Evolutionary conservation across 305 asterid species (phyloP), one percentile per base, ranked within the genome.

Genomic region (Lippia alba): DNA sequence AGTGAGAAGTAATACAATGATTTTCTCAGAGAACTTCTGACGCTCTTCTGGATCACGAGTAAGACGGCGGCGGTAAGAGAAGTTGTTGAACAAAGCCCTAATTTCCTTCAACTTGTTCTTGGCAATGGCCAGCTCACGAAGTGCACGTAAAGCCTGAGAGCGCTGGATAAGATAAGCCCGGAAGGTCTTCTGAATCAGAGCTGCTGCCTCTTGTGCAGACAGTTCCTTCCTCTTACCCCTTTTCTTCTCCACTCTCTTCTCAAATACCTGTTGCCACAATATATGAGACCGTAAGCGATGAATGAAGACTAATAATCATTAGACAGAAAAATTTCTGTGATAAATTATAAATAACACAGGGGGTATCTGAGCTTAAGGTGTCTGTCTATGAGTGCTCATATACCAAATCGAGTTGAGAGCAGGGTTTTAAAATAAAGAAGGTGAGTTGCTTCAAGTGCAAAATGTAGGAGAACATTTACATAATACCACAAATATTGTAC

Each of bases 101-200:
- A 94, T 59, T 78, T 94, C 98, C 96, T 92, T 94, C 79, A 94
- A 75, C 87, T 86, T 92, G 74, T 77, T 69, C 89, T 92, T 94
- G 51, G 97, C 97, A 81, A 92, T 85, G 60, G 98, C 99, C 71
- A 94, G 85, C 75, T 94, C 98, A 20, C 99, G 82, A 16, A 92
- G 87, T 0, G 96, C 96, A 51, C 98, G 92, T n/a, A 94, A 81
- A 56, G 97, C 81, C 79, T 91, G 92, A 0, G 98, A 94, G 81
- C 98, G 86, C 39, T 81, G 85, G 65, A 87, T 84, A 55, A 94
- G 83, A 80, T 92, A 86, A 34, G 94, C 98, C 63, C 89, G 85
- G 82, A 94, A 94, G 66, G 61, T 83, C 80, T 65, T 74, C 76
- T 94, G 98, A 76, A 94, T 94, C 77, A 85, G 75, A 36, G 74